Conservation (phyloP, 495 filamentous ascomycete genomes). For the Penicillium malachiteum region DNA sequence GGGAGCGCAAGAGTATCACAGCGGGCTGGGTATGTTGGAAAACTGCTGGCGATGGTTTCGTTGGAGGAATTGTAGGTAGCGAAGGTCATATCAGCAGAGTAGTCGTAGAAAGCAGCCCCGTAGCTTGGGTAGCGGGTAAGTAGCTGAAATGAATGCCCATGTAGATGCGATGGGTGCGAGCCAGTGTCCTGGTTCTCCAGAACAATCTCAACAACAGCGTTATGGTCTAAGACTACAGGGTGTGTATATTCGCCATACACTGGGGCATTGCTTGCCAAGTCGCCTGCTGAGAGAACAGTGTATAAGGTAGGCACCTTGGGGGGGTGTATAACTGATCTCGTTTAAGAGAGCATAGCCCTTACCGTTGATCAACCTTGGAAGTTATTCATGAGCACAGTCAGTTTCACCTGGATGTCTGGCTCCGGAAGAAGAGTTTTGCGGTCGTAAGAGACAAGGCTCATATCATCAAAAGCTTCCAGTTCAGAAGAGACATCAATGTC, state of each 20-base stretch:
- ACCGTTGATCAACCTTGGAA: slow-evolving; percentile 32
- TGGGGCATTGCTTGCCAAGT: slow-evolving; percentile 56
- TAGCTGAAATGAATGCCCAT: slow-evolving; percentile 83
- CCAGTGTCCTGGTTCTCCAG: slow-evolving; percentile 76
- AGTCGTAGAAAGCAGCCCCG: slow-evolving; percentile 40
- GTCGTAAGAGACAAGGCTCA: slow-evolving; percentile 45
- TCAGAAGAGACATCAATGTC: slow-evolving; percentile 44
- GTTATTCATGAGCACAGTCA: slow-evolving; percentile 51
- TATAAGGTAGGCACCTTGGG: slow-evolving; percentile 82
- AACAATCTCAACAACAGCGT: slow-evolving; percentile 71
- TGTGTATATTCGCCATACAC: slow-evolving; percentile 77
- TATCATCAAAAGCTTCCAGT: slow-evolving; percentile 6
- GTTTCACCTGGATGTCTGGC: slow-evolving; percentile 25
- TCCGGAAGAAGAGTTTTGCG: slow-evolving; percentile 39
- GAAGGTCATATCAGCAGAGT: slow-evolving; percentile 35
- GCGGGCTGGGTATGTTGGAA: slow-evolving; percentile 45
- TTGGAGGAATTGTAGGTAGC: slow-evolving; percentile 32
- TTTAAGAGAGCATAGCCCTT: slow-evolving; percentile 70
- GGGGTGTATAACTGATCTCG: slow-evolving; percentile 66
- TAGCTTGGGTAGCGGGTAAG: slow-evolving; percentile 45
- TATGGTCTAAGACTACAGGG: slow-evolving; percentile 62
- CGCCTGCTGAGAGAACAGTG: slow-evolving; percentile 64
- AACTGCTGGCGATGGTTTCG: slow-evolving; percentile 28
- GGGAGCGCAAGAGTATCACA: slow-evolving; percentile 56
- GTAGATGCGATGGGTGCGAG: slow-evolving; percentile 82